Evolutionary conservation across 768 basidiomycete genomes (phyloP), one percentile per base, ranked within the genome.

Genomic region (Macrolepiota albuminosa): DNA sequence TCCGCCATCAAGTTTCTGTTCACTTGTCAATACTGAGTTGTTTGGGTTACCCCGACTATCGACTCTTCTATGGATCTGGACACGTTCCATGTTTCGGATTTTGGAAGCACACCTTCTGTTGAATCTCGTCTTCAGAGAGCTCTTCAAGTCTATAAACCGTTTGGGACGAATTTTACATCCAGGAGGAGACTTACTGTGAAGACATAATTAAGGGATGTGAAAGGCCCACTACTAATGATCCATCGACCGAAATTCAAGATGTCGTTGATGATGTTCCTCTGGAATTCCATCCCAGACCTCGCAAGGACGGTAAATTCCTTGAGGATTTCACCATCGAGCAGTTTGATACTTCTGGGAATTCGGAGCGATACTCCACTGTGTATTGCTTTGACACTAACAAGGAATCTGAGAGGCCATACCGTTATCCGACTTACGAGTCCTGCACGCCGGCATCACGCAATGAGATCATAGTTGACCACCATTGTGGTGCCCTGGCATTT

Each of bases 81-180:
- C 50, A 29, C 21, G 7, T 57, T 33, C 26, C 49, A 47, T 47
- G 47, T 10, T n/a, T 48, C 55, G 7, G 33, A 54, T 18, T 31
- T 37, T 56, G 45, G 45, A 31, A 42, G 53, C 18, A 7, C 42
- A 21, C 26, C 21, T 33, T 31, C 21, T 9, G 36, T 52, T 24
- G 45, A 60, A 10, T 33, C 39, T n/a, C 26, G 33, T 43, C 42
- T 64, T 18, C 55, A 66, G 0, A 58, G 68, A 46, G 78, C 71
- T 4, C 63, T 66, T 4, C 47, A 55, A 4, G 66, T 75, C 34
- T 81, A 78, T 63, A 64, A 37, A 60, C 63, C 1, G 69, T 77
- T 33, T 83, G 82, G 81, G 46, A 65, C 3, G 74, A 76, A 8
- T 83, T 81, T 63, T 82, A 82, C 51, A 56, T 57, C n/a, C 80